Percentiles rank a stretch among this genome's conserved stretches.
phyloP scores from a whole-genome alignment of 768 basidiomycete genomes.

The Psilocybe sp. region DNA sequence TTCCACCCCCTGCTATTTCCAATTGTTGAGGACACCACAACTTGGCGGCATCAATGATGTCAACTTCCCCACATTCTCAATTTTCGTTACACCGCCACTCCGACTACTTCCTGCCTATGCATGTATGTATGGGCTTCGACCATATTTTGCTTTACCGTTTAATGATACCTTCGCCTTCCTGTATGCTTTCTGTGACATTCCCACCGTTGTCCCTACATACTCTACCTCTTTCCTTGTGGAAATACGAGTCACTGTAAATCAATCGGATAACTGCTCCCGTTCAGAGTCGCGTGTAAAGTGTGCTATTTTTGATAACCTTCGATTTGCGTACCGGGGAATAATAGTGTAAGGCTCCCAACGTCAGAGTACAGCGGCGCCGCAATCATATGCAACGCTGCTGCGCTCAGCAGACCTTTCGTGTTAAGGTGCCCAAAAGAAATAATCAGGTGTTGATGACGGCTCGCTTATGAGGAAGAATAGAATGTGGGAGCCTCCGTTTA shows the following conservation, averaged over 20 bases:
- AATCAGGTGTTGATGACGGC: too few species aligned
- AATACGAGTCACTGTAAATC: not conserved
- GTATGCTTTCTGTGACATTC: conserved; percentile 10
- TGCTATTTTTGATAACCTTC: too few species aligned
- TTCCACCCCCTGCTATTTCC: not conserved
- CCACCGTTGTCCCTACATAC: not conserved
- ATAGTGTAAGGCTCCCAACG: too few species aligned
- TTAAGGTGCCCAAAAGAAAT: too few species aligned
- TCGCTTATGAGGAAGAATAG: too few species aligned
- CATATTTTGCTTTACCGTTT: not conserved
- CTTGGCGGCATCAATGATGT: not conserved
- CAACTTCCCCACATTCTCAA: conserved; percentile 2
- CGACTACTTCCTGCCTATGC: not conserved
- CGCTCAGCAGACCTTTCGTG: too few species aligned
- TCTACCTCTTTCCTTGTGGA: conserved; percentile 9
- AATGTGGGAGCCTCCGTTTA: too few species aligned
- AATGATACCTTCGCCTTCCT: conserved; percentile 13
- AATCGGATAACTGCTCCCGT: too few species aligned
- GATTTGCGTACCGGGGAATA: too few species aligned
- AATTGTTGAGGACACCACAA: not conserved
- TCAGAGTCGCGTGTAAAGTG: too few species aligned
- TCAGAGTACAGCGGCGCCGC: too few species aligned
- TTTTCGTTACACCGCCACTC: not conserved
- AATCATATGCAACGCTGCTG: too few species aligned
- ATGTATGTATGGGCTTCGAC: not conserved